A percentile compares a stretch with the other conserved stretches of the same genome.
Evolutionary conservation across 495 filamentous ascomycete genomes (phyloP).

Genomic region (Penicillium canariense): DNA sequence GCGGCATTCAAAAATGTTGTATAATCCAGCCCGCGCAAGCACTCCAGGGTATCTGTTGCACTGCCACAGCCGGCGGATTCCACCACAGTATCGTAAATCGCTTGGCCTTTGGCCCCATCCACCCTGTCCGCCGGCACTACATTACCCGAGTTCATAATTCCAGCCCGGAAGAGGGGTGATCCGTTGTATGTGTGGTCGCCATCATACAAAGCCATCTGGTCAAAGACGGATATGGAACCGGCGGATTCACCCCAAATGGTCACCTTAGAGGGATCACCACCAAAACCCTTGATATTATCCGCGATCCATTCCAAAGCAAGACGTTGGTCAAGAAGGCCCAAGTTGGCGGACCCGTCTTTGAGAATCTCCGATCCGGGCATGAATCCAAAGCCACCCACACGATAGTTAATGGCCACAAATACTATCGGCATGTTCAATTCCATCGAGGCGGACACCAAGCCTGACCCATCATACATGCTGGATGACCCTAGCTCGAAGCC

Average conservation of each 20-base stretch:
- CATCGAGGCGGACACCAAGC: conserved; percentile 52
- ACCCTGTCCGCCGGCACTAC: conserved; percentile 62
- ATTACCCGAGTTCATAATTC: conserved; percentile 71
- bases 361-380: conserved; percentile 67
- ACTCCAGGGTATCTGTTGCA: conserved; percentile 56
- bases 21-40: conserved; percentile 60
- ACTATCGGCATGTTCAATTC: conserved; percentile 60
- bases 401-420: conserved; percentile 74
- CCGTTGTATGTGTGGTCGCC: conserved; percentile 69
- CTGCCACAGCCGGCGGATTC: conserved; percentile 55
- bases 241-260: conserved; percentile 75
- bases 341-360: conserved; percentile 58
- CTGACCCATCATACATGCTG: conserved; percentile 57
- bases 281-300: conserved; percentile 56
- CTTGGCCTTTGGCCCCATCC: conserved; percentile 61
- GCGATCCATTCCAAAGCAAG: conserved; percentile 52
- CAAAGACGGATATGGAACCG: conserved; percentile 67
- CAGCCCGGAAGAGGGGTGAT: conserved; percentile 65
- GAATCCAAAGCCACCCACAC: conserved; percentile 72
- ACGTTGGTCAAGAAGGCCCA: conserved; percentile 53
- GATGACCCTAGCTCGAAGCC: conserved; percentile 62
- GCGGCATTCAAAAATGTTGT: conserved; percentile 58
- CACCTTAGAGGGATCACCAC: conserved; percentile 59
- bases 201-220: conserved; percentile 67
- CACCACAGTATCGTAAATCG: conserved; percentile 63